phyloP scores from a whole-genome alignment of 345 rosid genomes.

The Laguncularia racemosa region DNA sequence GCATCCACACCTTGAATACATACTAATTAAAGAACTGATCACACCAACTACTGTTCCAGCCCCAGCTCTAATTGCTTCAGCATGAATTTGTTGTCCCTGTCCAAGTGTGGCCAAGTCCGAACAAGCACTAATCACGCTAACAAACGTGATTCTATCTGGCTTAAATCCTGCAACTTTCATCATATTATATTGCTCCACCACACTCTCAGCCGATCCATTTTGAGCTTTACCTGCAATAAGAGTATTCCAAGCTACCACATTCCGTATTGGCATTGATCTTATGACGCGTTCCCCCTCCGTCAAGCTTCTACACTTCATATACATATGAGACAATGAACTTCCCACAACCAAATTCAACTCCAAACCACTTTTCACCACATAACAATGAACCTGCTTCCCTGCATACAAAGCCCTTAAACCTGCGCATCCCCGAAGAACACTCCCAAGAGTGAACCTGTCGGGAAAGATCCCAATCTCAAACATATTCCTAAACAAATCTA shows the following conservation, averaged over 20 bases:
- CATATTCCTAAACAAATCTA: slow-evolving; percentile 49
- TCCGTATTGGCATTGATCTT: slow-evolving; percentile 46
- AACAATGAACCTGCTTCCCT: slow-evolving; percentile 65
- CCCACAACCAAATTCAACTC: slow-evolving; percentile 29
- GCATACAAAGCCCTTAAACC: slow-evolving; percentile 32
- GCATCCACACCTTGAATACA: slow-evolving; percentile 90
- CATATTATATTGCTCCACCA: slow-evolving; percentile 45
- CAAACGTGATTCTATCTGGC: slow-evolving; percentile 73
- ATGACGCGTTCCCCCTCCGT: slow-evolving; percentile 44
- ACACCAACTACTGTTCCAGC: slow-evolving; percentile 61
- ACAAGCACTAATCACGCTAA: slow-evolving; percentile 80
- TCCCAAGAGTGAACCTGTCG: slow-evolving; percentile 55
- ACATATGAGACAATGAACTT: slow-evolving; percentile 73
- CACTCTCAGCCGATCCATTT: slow-evolving; percentile 62
- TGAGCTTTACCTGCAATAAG: slow-evolving; percentile 82
- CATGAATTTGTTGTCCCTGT: slow-evolving; percentile 67
- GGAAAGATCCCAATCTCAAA: slow-evolving; percentile 33
- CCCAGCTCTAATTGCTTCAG: slow-evolving; percentile 74
- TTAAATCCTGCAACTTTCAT: slow-evolving; percentile 47
- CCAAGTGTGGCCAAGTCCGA: slow-evolving; percentile 56
- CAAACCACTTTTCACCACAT: slow-evolving; percentile 52
- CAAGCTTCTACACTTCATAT: slow-evolving; percentile 61
- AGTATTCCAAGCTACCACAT: slow-evolving; percentile 84
- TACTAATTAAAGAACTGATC: slow-evolving; percentile 78
- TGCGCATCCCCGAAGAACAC: slow-evolving; percentile 67